Percentiles rank a stretch among this genome's conserved stretches.
These are phyloP conservation scores for Taxillus chinensis DNA, from an alignment of 164 flowering plant genomes.

Conservation along the genomic window DNA sequence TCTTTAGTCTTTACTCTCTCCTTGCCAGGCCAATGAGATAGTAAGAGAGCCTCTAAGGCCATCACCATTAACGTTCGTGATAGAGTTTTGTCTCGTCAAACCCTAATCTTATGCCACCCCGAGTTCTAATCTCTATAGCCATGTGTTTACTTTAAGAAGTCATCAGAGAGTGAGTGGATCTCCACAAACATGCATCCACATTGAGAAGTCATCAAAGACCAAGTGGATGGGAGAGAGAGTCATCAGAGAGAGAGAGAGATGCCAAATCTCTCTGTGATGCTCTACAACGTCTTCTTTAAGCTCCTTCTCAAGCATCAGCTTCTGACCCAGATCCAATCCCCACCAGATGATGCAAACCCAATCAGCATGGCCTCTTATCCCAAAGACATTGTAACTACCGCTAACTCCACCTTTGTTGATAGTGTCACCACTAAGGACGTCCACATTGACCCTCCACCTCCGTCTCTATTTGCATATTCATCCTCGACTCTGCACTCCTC, in stretches of 20 bases:
- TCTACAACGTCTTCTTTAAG: slow-evolving; percentile 87
- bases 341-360: slow-evolving; percentile 21
- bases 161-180: too few species aligned
- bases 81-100: too few species aligned
- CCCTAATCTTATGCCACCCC: too few species aligned
- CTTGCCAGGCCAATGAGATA: too few species aligned
- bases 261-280: slow-evolving; percentile 82
- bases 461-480: slow-evolving; percentile 34
- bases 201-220: too few species aligned
- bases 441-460: slow-evolving; percentile 49
- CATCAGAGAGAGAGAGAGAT: slow-evolving; percentile 22
- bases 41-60: too few species aligned
- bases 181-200: neutral
- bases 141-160: too few species aligned
- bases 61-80: too few species aligned
- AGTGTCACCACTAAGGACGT: slow-evolving; percentile 93
- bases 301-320: slow-evolving; percentile 72
- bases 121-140: too few species aligned
- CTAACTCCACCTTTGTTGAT: slow-evolving; percentile 73
- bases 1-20: too few species aligned
- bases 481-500: slow-evolving; percentile 31
- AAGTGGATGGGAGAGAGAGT: too few species aligned
- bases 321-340: slow-evolving; percentile 49
- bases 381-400: slow-evolving; percentile 58
- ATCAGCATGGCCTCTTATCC: slow-evolving; percentile 82